These are phyloP conservation scores for Achaetomiella virescens DNA, from an alignment of 495 filamentous ascomycete genomes.

Conservation along the genomic window DNA sequence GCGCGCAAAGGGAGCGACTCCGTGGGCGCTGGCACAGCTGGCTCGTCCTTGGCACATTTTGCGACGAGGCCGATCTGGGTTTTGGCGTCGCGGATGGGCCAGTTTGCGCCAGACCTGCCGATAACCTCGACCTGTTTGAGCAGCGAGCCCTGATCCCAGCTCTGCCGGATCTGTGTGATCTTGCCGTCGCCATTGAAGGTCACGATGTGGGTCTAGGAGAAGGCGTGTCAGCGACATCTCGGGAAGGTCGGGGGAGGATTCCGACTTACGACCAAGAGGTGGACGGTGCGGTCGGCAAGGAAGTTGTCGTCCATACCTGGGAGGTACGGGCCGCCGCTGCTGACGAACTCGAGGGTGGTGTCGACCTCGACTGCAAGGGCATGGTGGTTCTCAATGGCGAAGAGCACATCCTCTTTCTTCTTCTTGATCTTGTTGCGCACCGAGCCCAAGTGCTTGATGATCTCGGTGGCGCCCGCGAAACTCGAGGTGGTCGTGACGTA, in stretches of 20 bases:
- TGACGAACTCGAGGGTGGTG: constrained; percentile 74
- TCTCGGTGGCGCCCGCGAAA: constrained; percentile 59
- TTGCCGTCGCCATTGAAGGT: constrained; percentile 68
- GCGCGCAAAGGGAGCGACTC: constrained; percentile 30
- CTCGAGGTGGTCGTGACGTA: constrained; percentile 88
- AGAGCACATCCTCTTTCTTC: constrained; percentile 68
- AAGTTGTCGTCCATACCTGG: constrained; percentile 93
- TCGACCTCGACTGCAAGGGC: constrained; percentile 71
- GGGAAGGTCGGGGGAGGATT: background rate
- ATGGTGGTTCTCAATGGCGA: constrained; percentile 61
- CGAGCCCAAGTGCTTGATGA: constrained; percentile 68
- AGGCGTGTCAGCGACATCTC: constrained; percentile 25
- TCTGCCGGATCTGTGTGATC: constrained; percentile 77
- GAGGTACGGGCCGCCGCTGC: constrained; percentile 78
- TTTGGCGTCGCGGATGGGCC: constrained; percentile 87
- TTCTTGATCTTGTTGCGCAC: constrained; percentile 67
- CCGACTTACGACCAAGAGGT: constrained; percentile 69
- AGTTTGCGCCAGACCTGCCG: constrained; percentile 76
- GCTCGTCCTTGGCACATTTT: constrained; percentile 41
- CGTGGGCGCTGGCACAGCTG: constrained; percentile 11
- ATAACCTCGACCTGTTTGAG: constrained; percentile 93
- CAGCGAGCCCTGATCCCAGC: constrained; percentile 92
- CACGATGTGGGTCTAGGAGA: constrained; percentile 76
- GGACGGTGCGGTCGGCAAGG: constrained; percentile 72
- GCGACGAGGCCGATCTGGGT: constrained; percentile 74